Evolutionary conservation across 352 stramenopile species (phyloP), one percentile per base, ranked within the genome.

Genomic region (Phytopythium cucurbitacearum): DNA sequence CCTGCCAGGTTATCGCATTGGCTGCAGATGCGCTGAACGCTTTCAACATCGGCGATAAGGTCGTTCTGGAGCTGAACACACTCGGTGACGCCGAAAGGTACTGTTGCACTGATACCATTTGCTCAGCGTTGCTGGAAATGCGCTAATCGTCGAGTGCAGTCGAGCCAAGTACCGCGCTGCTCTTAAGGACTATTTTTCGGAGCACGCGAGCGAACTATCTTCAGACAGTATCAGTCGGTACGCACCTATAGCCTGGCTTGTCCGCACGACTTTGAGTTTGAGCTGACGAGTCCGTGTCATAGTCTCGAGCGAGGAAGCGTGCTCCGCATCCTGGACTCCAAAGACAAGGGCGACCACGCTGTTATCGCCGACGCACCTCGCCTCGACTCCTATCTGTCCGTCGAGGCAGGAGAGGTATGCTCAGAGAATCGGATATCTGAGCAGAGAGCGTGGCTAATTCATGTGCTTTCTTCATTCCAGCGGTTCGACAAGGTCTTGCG

Each of bases 301-400:
- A 92, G 82, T 36, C 67, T 95, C 12, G 81, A 90, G 53, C 72
- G 86, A 37, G 85, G 85, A 7, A 95, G 85, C 51, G 77, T 95
- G 33, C 65, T 95, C 56, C 84, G 86, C 9, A 94, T 95, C 43
- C 65, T 95, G 9, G 86, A 95, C 56, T 95, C 86, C 1, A 95
- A 94, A 56, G 87, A 69, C 48, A 73, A 80, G 36, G 47, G 56
- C 13, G 86, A 95, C 58, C 75, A 92, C 16, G 64, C 73, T 39
- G 57, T 94, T 55, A 60, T 94, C 36, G 61, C 65, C 8, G 65
- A 85, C n/a, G 84, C 86, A 10, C 86, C 86, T 8, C 64, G 67
- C 38, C 66, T 94, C 4, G 64, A 73, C 35, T 58, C 84, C 3
- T 94, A 77, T 52, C 60, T 94, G 15, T 89, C 84, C 0, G 68